Evolutionary conservation across 495 filamentous ascomycete species (phyloP).

Genomic region (Aspergillus funiculosus): DNA sequence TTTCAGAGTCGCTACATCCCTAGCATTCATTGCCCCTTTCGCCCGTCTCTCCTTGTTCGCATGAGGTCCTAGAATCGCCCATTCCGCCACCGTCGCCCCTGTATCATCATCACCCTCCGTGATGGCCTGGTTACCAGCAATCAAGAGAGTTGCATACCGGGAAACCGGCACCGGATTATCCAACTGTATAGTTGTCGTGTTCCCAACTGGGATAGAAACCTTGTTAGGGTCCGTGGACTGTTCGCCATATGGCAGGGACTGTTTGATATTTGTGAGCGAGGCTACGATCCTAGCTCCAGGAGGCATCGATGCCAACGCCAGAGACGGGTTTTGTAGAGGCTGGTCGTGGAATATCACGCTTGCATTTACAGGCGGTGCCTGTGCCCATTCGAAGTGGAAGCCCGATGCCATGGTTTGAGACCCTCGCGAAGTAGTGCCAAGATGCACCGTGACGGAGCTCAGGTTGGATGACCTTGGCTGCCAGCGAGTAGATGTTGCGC

Average conservation of each 20-base stretch:
- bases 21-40: slow-evolving; percentile 18
- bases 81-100: slow-evolving; percentile 70
- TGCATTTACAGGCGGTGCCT: slow-evolving; percentile 52
- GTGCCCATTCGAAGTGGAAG: slow-evolving; percentile 64
- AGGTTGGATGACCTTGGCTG: slow-evolving; percentile 53
- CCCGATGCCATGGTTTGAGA: slow-evolving; percentile 37
- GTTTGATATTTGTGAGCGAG: slow-evolving; percentile 24
- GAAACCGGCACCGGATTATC: slow-evolving; percentile 29
- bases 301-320: slow-evolving; percentile 6
- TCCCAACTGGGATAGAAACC: slow-evolving; percentile 37
- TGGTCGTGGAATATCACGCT: slow-evolving; percentile 52
- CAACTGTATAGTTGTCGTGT: slow-evolving; percentile 45
- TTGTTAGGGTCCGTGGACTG: slow-evolving; percentile 21
- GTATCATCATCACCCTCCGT: slow-evolving; percentile 38
- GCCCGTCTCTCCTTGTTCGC: no score
- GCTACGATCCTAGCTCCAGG: slow-evolving; percentile 14
- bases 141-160: slow-evolving; percentile 41
- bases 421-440: slow-evolving; percentile 39
- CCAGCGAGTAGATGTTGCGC: slow-evolving; percentile 65
- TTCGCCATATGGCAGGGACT: slow-evolving; percentile 35
- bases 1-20: no score
- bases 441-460: slow-evolving; percentile 42
- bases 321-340: slow-evolving; percentile 20
- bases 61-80: slow-evolving; percentile 52
- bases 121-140: slow-evolving; percentile 43